Conservation (phyloP, 768 basidiomycete species). For the Sistotremastrum niveocremeum region DNA sequence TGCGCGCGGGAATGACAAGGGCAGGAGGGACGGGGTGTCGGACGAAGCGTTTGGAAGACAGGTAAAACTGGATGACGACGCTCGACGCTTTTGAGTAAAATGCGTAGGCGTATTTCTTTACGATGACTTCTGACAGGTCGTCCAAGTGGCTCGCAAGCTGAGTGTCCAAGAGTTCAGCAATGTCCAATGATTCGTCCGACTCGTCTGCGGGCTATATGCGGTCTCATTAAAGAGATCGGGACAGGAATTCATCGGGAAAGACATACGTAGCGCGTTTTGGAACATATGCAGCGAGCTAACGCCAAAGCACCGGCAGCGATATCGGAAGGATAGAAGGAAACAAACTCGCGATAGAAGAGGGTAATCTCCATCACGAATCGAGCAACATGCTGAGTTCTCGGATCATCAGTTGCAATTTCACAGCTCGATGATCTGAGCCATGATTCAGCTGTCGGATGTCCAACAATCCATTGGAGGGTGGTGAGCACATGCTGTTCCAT, state of each 20-base stretch:
- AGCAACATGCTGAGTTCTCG: constrained; percentile 87
- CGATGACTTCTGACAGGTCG: constrained; percentile 86
- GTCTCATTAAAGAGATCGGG: background rate
- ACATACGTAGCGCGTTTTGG: constrained; percentile 56
- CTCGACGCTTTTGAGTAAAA: constrained; percentile 96
- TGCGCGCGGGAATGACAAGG: constrained; percentile 43
- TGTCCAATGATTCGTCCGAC: constrained; percentile 68
- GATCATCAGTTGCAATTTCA: constrained; percentile 64
- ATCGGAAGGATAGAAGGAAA: constrained; percentile 71
- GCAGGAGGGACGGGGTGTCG: constrained; percentile 26
- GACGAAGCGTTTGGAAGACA: constrained; percentile 69
- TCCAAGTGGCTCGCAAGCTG: constrained; percentile 82
- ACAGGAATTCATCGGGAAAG: background rate
- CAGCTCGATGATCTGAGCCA: constrained; percentile 85
- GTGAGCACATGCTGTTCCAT: constrained; percentile 97
- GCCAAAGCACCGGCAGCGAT: constrained; percentile 85
- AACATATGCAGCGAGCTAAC: constrained; percentile 79
- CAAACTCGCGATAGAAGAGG: constrained; percentile 92
- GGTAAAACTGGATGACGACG: constrained; percentile 86
- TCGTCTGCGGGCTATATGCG: constrained; percentile 43
- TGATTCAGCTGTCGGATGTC: constrained; percentile 95
- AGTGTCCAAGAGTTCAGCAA: constrained; percentile 75
- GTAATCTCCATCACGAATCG: constrained; percentile 99
- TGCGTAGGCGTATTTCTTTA: constrained; percentile 95
- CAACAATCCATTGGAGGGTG: constrained; percentile 93